Base-by-base conservation (phyloP, 2,329 filamentous ascomycete genomes). In the Pseudogymnoascus sp. region DNA sequence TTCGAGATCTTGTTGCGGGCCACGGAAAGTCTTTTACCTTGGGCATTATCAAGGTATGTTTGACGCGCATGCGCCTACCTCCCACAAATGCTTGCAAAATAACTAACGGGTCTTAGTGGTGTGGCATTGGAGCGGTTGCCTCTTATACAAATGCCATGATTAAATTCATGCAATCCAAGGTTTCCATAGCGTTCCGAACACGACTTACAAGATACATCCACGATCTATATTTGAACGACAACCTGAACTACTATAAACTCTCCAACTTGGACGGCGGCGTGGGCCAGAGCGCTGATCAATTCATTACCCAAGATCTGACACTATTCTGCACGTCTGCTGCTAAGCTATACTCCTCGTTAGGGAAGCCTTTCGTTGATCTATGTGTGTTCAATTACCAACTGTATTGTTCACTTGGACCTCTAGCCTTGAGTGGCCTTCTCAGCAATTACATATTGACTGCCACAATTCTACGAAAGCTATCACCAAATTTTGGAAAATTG, bases 121-220 rank as follows among this genome's bases (percentile, higher is more conserved):
- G 93, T 68, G 92, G 93, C 2, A 88, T 99, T 37, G 95, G 95
- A 44, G 91, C 90, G 2, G 87, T 97, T 67, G 93, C 93, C 7
- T 96, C 93, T 0, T 99, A 99, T 73, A 97, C 93, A 60, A 99
- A 99, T 75, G 92, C 93, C 62, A 97, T 96, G 89, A 99, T 99
- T 81, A 97, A 97, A 76, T 99, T 90, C 77, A 83, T 99, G 66
- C 93, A 99, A 76, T 93, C 91, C 60, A 99, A 99, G 79, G 92
- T 99, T 62, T 96, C 93, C 5, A 99, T 99, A 68, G 93, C 96
- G 36, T 99, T 99, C 82, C 88, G 95, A 44, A 99, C 95, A 4
- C 86, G 95, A 10, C 82, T 99, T 12, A 99, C 95, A 1, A 83
- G 95, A 69, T 99, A 99, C 74, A 96, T 99, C 62, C 95, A 99